phyloP scores from a whole-genome alignment of 1,139 yeast species.

The Scheffersomyces lignicola region DNA sequence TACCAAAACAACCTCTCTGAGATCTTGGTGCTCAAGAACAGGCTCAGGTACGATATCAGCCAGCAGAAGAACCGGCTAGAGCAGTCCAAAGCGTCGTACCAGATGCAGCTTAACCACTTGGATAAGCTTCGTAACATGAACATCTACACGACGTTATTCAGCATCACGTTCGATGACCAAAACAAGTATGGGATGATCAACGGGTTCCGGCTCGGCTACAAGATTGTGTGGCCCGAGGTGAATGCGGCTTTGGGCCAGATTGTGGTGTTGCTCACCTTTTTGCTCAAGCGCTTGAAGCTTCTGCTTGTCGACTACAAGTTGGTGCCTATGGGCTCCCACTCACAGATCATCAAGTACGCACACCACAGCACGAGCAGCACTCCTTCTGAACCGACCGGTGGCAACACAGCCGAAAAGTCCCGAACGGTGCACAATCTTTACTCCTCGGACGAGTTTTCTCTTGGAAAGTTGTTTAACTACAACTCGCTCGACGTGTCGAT shows the following conservation, averaged over 20 bases:
- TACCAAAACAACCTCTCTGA: conserved; percentile 42
- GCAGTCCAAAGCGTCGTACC: conserved; percentile 62
- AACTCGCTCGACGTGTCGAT: conserved; percentile 73
- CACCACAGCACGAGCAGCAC: background rate
- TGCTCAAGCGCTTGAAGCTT: conserved; percentile 57
- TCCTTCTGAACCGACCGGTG: background rate
- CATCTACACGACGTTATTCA: conserved; percentile 78
- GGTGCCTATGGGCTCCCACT: conserved; percentile 83
- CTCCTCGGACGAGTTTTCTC: conserved; percentile 65
- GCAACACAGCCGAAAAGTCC: conserved; percentile 9
- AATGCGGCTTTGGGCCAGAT: conserved; percentile 93
- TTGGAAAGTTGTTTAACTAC: conserved; percentile 68
- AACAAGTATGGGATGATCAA: conserved; percentile 88
- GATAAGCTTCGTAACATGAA: conserved; percentile 73
- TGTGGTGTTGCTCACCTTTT: conserved; percentile 65
- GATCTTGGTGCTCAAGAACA: conserved; percentile 49
- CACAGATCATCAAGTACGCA: conserved; percentile 63
- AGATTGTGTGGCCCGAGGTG: conserved; percentile 85
- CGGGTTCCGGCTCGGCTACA: conserved; percentile 74
- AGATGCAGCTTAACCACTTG: conserved; percentile 59
- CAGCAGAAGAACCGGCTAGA: conserved; percentile 54
- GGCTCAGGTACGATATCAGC: conserved; percentile 49
- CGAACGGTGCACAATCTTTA: conserved; percentile 48
- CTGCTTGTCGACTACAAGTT: conserved; percentile 60
- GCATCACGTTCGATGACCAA: conserved; percentile 64